A percentile compares a stretch with the other conserved stretches of the same genome.
Conservation (phyloP, 345 rosid species). For the Melaleuca alternifolia region DNA sequence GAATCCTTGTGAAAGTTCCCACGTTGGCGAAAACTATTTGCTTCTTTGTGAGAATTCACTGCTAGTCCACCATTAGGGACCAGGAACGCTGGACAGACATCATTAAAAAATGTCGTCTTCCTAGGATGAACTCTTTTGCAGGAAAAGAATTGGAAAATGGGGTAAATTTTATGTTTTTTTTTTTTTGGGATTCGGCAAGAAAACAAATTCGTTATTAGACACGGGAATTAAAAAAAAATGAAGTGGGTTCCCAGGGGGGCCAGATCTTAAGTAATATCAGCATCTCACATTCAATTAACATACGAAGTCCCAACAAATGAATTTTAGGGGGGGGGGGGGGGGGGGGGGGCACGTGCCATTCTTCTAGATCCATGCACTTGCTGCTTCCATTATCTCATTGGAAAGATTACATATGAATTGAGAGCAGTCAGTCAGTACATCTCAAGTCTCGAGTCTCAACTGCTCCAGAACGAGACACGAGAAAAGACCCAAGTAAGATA, state of each 20-base stretch:
- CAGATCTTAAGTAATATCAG: neutral
- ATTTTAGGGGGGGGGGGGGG: neutral
- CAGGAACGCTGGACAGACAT: neutral
- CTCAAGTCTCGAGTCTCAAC: neutral
- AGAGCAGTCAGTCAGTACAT: neutral
- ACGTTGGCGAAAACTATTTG: neutral
- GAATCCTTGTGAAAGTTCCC: neutral
- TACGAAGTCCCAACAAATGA: neutral
- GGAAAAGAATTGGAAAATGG: neutral
- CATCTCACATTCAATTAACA: neutral
- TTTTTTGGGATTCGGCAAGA: neutral
- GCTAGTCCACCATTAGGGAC: neutral
- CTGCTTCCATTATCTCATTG: neutral
- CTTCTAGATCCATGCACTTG: neutral
- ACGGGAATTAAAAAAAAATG: neutral
- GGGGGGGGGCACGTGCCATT: neutral
- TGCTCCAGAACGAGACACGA: constrained; percentile 5
- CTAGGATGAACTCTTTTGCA: neutral
- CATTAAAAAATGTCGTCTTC: neutral
- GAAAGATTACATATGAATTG: neutral
- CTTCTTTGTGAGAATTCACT: neutral
- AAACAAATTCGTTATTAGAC: neutral
- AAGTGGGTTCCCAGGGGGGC: neutral
- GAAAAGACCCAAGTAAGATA: constrained; percentile 5
- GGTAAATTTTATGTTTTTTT: neutral